Evolutionary conservation across 441 rosid genomes (phyloP).

Genomic region (California macrophylla): DNA sequence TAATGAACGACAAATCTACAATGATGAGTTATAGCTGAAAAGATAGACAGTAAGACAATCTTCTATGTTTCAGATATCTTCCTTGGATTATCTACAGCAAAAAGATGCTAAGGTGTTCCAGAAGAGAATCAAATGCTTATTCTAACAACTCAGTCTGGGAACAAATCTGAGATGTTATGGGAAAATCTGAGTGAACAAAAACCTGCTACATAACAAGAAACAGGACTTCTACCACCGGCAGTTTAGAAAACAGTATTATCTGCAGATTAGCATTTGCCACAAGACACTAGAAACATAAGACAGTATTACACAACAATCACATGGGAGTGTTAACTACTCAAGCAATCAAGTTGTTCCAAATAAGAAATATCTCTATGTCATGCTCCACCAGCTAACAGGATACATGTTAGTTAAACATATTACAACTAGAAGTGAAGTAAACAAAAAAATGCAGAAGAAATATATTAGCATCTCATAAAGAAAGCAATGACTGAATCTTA

Average conservation of each 20-base stretch:
- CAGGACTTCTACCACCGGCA: neutral
- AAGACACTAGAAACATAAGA: neutral
- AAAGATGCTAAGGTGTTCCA: neutral
- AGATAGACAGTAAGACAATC: neutral
- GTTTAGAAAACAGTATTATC: neutral
- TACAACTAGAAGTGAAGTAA: neutral
- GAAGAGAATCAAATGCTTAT: neutral
- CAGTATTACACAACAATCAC: too few species aligned
- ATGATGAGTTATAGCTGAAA: neutral
- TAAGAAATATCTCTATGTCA: neutral
- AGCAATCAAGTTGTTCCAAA: neutral
- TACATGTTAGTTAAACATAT: neutral
- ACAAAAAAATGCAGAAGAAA: neutral
- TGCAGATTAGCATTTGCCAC: neutral
- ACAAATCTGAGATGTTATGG: neutral
- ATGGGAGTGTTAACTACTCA: neutral
- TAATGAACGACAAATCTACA: neutral
- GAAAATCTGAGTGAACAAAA: neutral
- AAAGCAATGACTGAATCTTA: slow-evolving; percentile 31
- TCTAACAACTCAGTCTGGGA: neutral
- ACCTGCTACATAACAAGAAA: too few species aligned
- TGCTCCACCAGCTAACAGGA: neutral
- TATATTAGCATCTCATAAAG: neutral
- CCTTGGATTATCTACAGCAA: neutral
- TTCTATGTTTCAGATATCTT: neutral